Conservation (phyloP, 306 rosid species). For the Ormosia semicastrata region DNA sequence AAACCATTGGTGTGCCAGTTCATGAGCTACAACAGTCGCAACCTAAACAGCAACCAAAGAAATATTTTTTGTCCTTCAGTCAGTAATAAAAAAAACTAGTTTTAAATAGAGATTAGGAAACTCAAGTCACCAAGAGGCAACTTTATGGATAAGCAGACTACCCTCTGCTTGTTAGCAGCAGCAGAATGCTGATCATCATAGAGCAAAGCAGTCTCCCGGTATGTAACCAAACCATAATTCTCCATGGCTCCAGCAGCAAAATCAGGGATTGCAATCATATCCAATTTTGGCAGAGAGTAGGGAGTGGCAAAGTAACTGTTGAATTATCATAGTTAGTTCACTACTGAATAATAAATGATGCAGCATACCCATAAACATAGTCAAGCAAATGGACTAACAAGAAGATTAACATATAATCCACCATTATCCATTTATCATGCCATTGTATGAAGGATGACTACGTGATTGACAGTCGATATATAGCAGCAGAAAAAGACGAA, state of each 20-base stretch:
- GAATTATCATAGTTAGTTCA: slow-evolving; percentile 32
- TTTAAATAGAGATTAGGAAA: slow-evolving; percentile 25
- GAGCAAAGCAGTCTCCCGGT: slow-evolving; percentile 91
- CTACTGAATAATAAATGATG: slow-evolving; percentile 13
- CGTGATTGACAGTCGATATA: background rate
- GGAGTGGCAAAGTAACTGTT: slow-evolving; percentile 87
- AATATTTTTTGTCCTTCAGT: background rate
- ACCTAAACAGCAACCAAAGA: slow-evolving; percentile 57
- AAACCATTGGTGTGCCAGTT: slow-evolving; percentile 98
- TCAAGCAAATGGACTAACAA: slow-evolving; percentile 8
- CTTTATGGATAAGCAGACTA: slow-evolving; percentile 35
- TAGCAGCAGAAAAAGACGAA: background rate
- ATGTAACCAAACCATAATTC: slow-evolving; percentile 94
- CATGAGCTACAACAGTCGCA: slow-evolving; percentile 89
- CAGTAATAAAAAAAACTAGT: slow-evolving; percentile 6
- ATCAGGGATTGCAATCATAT: slow-evolving; percentile 96
- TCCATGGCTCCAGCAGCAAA: slow-evolving; percentile 99
- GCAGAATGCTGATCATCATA: slow-evolving; percentile 88
- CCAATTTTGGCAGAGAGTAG: slow-evolving; percentile 86
- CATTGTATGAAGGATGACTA: background rate
- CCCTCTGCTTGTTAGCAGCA: slow-evolving; percentile 90
- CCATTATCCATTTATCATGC: background rate
- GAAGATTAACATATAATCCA: slow-evolving; percentile 13
- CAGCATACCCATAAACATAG: slow-evolving; percentile 15
- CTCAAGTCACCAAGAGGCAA: slow-evolving; percentile 6